phyloP scores from a whole-genome alignment of 139 green algal genomes.

The Mesostigma viride region DNA sequence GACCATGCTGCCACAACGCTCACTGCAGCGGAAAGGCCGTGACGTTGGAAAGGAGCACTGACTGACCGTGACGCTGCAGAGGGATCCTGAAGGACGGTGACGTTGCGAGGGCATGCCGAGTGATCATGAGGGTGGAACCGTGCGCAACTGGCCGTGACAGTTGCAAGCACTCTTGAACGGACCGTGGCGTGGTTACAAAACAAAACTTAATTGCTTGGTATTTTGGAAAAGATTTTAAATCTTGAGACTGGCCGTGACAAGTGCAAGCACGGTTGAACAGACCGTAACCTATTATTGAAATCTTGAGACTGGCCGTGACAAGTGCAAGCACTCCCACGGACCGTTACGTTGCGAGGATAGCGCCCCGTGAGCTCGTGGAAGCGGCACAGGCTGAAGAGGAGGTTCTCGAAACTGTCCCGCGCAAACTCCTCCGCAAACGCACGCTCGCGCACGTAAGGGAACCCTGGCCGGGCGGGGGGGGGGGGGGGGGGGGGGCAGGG shows the following conservation, averaged over 20 bases:
- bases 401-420: conserved; percentile 84
- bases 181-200: too few species aligned
- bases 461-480: conserved; percentile 9
- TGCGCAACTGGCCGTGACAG: too few species aligned
- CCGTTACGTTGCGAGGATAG: conserved; percentile 61
- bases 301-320: not conserved
- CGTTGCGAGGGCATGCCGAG: too few species aligned
- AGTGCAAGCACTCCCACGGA: not conserved
- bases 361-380: conserved; percentile 59
- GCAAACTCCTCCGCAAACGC: conserved; percentile 63
- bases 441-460: conserved; percentile 12
- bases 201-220: not conserved
- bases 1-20: too few species aligned
- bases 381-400: conserved; percentile 79
- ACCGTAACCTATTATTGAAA: too few species aligned
- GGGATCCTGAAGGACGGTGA: too few species aligned
- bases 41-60: too few species aligned
- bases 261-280: not conserved
- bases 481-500: too few species aligned
- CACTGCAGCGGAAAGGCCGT: too few species aligned
- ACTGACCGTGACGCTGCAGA: too few species aligned
- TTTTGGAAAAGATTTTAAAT: not conserved
- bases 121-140: too few species aligned
- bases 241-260: not conserved
- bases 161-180: too few species aligned